Evolutionary conservation across 257 asterid genomes (phyloP), one percentile per base, ranked within the genome.

Genomic region (Misopates orontium): DNA sequence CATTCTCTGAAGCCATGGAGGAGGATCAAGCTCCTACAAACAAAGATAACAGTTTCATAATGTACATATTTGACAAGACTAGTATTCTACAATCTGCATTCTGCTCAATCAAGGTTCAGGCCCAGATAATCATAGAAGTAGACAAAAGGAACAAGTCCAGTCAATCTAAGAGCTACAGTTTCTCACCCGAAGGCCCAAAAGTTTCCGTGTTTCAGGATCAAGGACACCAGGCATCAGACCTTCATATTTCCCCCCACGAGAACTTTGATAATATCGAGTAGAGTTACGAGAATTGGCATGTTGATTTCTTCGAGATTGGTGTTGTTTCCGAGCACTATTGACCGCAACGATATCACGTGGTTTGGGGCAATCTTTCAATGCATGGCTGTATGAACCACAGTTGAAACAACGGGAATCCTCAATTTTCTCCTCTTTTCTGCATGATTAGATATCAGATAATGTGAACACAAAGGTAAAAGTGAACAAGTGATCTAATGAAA

Each of bases 1-100:
- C 99, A 90, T 94, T 79, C 97, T 83, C 84, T 83, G 73, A 66
- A 94, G 95, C 99, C 99, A 94, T 48, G 99, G 99, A 71, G 97
- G 99, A 69, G 99, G 99, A 78, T 94, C 97, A 66, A 86, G 79
- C 78, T 85, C 97, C 99, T 94, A 73, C 55, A 67, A 66, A 70
- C 62, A 71, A 13, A n/a, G 31, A 39, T 8, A 66, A 28, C 24
- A 66, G 22, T 53, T 52, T 15, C 42, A 19, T 10, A 15, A 5
- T 14, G 6, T 10, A 31, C 32, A 32, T 51, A 53, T 53, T 39
- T 21, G 2, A 5, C 67, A n/a, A 6, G 5, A 56, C 66, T 53
- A 22, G 55, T 40, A 10, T 20, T 63, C 31, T 40, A 36, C 32
- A 62, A 56, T 49, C n/a, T 44, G 31, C 9, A 60, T 19, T 20